phyloP scores from a whole-genome alignment of 2,329 filamentous ascomycete species.

The Cadophora luteo-olivacea region DNA sequence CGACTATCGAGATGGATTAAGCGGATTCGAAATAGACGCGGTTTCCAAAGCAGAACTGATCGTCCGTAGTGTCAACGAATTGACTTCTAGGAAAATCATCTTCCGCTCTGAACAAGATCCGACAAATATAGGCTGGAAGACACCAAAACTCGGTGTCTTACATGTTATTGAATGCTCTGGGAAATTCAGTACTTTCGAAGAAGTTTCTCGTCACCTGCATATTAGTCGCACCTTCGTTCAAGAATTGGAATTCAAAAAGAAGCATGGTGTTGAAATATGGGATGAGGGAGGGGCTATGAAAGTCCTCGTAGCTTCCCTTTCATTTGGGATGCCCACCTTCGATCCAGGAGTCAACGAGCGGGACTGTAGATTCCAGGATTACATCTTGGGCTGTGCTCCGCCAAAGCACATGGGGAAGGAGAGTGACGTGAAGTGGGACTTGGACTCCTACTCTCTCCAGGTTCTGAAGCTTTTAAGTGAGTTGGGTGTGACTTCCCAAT shows the following conservation, averaged over 20 bases:
- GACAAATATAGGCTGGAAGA: neutral
- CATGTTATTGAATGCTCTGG: neutral
- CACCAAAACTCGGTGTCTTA: neutral
- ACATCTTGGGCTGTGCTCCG: neutral
- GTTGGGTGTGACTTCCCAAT: neutral
- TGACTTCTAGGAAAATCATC: neutral
- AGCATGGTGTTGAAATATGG: neutral
- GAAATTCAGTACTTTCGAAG: neutral
- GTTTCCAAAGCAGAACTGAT: neutral
- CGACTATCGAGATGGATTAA: neutral
- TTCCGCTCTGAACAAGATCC: neutral
- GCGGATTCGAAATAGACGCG: neutral
- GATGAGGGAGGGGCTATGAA: neutral
- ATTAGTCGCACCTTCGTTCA: neutral
- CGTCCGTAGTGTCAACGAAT: neutral
- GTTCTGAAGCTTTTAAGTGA: neutral
- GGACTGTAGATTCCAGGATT: neutral
- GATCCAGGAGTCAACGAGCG: neutral
- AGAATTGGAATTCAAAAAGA: neutral
- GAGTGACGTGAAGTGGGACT: neutral
- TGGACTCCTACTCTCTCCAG: neutral
- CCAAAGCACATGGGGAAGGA: neutral
- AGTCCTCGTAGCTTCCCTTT: neutral
- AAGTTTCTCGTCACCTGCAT: neutral
- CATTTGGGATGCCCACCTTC: neutral